Conservation (phyloP, 441 rosid species). For the Brassica hybrid region DNA sequence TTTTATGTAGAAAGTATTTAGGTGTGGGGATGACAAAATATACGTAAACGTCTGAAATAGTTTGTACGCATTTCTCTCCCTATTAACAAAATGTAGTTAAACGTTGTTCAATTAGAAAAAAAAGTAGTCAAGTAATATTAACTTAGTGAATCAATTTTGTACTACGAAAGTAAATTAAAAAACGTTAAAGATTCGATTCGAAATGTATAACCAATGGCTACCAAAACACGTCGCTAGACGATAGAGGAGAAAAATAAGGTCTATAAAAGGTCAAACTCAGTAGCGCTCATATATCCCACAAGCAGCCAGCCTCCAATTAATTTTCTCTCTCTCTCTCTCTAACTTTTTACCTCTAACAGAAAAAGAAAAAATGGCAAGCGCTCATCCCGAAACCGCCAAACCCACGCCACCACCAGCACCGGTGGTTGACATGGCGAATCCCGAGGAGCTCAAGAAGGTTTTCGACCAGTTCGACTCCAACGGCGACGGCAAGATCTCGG, state of each 20-base stretch:
- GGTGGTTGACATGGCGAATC: slow-evolving; percentile 40
- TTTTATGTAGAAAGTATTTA: no score
- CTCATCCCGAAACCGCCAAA: slow-evolving; percentile 27
- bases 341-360: neutral
- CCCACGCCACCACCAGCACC: slow-evolving; percentile 18
- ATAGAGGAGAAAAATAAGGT: neutral
- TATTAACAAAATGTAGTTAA: neutral
- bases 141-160: neutral
- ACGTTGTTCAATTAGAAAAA: no score
- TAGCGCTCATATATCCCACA: neutral
- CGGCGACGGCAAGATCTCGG: slow-evolving; percentile 70
- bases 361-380: slow-evolving; percentile 22
- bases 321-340: neutral
- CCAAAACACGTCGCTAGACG: neutral
- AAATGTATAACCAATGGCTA: neutral
- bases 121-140: no score
- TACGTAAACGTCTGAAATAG: neutral
- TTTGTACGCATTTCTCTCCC: neutral
- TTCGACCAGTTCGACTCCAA: slow-evolving; percentile 69
- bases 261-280: slow-evolving; percentile 33
- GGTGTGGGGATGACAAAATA: neutral
- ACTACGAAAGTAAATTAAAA: neutral
- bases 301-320: neutral
- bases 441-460: slow-evolving; percentile 57
- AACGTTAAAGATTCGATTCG: slow-evolving; percentile 6